A percentile compares a stretch with the other conserved stretches of the same genome.
phyloP scores from a whole-genome alignment of 2,329 filamentous ascomycete species.

The Xylariales sp. region DNA sequence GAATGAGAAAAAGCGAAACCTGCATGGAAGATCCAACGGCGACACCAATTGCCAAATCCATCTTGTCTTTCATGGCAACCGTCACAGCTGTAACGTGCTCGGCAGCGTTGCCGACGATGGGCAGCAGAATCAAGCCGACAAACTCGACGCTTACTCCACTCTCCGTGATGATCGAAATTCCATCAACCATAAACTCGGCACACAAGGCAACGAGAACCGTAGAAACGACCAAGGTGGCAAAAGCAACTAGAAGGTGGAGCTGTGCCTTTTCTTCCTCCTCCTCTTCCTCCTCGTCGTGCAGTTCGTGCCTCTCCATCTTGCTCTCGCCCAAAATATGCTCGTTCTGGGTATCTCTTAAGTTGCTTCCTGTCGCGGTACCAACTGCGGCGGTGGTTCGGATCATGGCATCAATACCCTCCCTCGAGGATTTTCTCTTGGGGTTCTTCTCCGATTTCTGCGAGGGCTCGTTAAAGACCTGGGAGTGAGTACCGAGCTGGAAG shows the following conservation, averaged over 20 bases:
- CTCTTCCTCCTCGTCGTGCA: conserved; percentile 47
- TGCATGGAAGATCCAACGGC: conserved; percentile 78
- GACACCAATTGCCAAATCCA: conserved; percentile 78
- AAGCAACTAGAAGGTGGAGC: conserved; percentile 66
- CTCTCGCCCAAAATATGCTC: conserved; percentile 28
- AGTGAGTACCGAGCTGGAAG: conserved; percentile 89
- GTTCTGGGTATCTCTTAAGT: conserved; percentile 39
- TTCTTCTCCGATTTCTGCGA: conserved; percentile 42
- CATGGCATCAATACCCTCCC: conserved; percentile 12
- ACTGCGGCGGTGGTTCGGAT: conserved; percentile 18
- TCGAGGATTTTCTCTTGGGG: conserved; percentile 56
- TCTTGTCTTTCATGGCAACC: conserved; percentile 79
- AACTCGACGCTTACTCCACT: conserved; percentile 67
- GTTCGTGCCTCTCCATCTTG: conserved; percentile 26
- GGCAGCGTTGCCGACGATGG: conserved; percentile 79
- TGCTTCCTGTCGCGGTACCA: conserved; percentile 2
- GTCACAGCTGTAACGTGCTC: conserved; percentile 79
- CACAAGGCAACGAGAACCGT: conserved; percentile 80
- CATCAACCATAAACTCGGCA: conserved; percentile 72
- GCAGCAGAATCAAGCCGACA: conserved; percentile 74
- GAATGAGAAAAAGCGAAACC: conserved; percentile 75
- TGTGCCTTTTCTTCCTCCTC: conserved; percentile 73
- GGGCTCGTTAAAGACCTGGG: conserved; percentile 67
- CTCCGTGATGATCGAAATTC: conserved; percentile 64
- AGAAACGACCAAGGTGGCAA: conserved; percentile 65